Conservation (phyloP, 805 yeast species). For the Scheffersomyces coipomensis region DNA sequence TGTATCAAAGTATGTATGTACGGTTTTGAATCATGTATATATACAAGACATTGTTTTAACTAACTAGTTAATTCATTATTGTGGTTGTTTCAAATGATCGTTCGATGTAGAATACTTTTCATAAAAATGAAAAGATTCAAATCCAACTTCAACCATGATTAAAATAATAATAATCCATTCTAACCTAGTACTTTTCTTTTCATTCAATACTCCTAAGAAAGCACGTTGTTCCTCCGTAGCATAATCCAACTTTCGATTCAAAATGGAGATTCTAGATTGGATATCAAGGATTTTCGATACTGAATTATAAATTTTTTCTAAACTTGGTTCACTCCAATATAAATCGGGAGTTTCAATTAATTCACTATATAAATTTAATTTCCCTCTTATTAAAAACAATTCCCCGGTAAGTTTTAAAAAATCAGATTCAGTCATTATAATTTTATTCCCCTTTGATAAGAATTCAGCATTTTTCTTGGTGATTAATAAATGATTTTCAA, state of each 20-base stretch:
- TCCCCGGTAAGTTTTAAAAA: constrained; percentile 71
- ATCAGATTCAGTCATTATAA: constrained; percentile 51
- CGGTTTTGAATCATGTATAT: too few relatives aligned
- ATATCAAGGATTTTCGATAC: constrained; percentile 75
- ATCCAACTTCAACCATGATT: constrained; percentile 81
- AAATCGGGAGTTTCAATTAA: constrained; percentile 89
- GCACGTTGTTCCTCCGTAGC: constrained; percentile 87
- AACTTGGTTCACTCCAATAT: constrained; percentile 88
- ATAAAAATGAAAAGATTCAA: constrained; percentile 74
- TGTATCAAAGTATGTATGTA: too few relatives aligned
- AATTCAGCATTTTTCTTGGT: constrained; percentile 66
- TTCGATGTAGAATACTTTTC: constrained; percentile 4
- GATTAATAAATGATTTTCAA: constrained; percentile 65
- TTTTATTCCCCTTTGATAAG: constrained; percentile 58
- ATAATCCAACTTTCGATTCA: constrained; percentile 85
- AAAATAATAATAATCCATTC: constrained; percentile 88
- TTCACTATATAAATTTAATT: constrained; percentile 81
- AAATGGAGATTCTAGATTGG: constrained; percentile 69
- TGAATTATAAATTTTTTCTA: constrained; percentile 72
- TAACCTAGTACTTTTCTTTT: constrained; percentile 69
- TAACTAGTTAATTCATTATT: too few relatives aligned
- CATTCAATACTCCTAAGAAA: constrained; percentile 69
- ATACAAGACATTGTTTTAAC: too few relatives aligned
- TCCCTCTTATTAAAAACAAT: constrained; percentile 74
- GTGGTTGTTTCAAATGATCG: constrained; percentile 2